A percentile compares a stretch with the other conserved stretches of the same genome.
These are phyloP conservation scores for Blakeslea trispora DNA, from an alignment of 371 early-diverging fungal genomes.

Conservation along the genomic window DNA sequence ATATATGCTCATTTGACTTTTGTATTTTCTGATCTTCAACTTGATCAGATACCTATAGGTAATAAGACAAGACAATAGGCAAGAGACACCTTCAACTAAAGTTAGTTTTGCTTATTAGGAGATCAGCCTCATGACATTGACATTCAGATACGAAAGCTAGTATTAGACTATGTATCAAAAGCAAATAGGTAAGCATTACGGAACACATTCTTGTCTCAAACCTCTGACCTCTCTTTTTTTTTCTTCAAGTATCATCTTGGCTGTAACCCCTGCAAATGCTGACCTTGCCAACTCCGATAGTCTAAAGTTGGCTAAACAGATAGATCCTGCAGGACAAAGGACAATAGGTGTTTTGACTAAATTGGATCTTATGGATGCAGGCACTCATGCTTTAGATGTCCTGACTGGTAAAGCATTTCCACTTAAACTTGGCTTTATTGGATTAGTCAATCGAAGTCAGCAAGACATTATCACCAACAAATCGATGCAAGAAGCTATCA, in stretches of 20 bases:
- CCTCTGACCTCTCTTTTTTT: background rate
- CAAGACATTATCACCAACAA: slow-evolving; percentile 84
- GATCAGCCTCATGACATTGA: slow-evolving; percentile 92
- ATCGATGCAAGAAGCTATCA: slow-evolving; percentile 76
- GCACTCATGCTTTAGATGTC: slow-evolving; percentile 88
- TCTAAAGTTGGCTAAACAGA: slow-evolving; percentile 88
- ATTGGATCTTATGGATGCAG: slow-evolving; percentile 94
- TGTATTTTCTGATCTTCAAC: background rate
- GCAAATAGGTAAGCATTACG: slow-evolving; percentile 72
- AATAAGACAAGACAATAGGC: slow-evolving; percentile 13
- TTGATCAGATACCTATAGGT: slow-evolving; percentile 48
- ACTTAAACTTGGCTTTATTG: slow-evolving; percentile 89
- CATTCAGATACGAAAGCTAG: slow-evolving; percentile 80
- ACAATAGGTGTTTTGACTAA: slow-evolving; percentile 95
- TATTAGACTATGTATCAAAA: slow-evolving; percentile 85
- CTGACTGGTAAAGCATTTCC: slow-evolving; percentile 83
- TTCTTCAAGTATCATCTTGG: slow-evolving; percentile 79
- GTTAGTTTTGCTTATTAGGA: slow-evolving; percentile 41
- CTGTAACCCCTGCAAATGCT: slow-evolving; percentile 92
- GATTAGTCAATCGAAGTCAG: slow-evolving; percentile 89
- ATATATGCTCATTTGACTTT: background rate
- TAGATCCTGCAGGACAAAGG: slow-evolving; percentile 86
- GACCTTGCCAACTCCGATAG: slow-evolving; percentile 95
- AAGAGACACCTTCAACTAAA: slow-evolving; percentile 9
- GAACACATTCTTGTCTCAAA: too few relatives aligned